These are phyloP conservation scores for Fusarium pseudonygamai DNA, from an alignment of 2,329 filamentous ascomycete species.

Conservation along the genomic window DNA sequence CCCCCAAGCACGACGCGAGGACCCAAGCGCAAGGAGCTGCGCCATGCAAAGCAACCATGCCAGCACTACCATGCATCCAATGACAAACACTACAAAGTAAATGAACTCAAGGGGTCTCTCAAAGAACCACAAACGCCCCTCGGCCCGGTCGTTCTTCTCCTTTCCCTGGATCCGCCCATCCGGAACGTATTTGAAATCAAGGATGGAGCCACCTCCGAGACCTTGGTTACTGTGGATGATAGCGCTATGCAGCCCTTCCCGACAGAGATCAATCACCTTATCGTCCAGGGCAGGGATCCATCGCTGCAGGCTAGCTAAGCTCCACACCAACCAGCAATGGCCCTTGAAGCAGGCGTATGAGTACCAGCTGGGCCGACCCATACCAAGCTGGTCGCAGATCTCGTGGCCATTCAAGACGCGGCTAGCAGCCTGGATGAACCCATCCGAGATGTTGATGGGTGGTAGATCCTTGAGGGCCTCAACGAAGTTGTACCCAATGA, in stretches of 20 bases:
- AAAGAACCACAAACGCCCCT: conserved; percentile 22
- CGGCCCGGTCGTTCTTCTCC: conserved; percentile 31
- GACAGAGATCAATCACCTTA: conserved; percentile 38
- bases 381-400: conserved; percentile 48
- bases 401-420: conserved; percentile 51
- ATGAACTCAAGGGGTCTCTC: conserved; percentile 41
- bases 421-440: conserved; percentile 39
- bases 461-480: conserved; percentile 49
- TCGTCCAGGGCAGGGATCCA: conserved; percentile 40
- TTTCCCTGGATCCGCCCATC: conserved; percentile 29
- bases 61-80: conserved; percentile 14
- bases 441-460: conserved; percentile 48
- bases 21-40: background rate
- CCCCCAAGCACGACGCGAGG: background rate
- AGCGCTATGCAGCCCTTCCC: conserved; percentile 38
- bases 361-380: conserved; percentile 45
- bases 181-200: conserved; percentile 50
- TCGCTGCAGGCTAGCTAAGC: conserved; percentile 42
- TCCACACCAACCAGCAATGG: conserved; percentile 45
- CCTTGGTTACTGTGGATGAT: conserved; percentile 43
- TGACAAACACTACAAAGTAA: conserved; percentile 36
- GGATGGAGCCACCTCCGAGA: conserved; percentile 42
- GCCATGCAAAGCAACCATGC: background rate
- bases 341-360: conserved; percentile 45
- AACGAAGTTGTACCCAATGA: conserved; percentile 52